phyloP scores from a whole-genome alignment of 2,329 filamentous ascomycete species.

The Escovopsis sp. region DNA sequence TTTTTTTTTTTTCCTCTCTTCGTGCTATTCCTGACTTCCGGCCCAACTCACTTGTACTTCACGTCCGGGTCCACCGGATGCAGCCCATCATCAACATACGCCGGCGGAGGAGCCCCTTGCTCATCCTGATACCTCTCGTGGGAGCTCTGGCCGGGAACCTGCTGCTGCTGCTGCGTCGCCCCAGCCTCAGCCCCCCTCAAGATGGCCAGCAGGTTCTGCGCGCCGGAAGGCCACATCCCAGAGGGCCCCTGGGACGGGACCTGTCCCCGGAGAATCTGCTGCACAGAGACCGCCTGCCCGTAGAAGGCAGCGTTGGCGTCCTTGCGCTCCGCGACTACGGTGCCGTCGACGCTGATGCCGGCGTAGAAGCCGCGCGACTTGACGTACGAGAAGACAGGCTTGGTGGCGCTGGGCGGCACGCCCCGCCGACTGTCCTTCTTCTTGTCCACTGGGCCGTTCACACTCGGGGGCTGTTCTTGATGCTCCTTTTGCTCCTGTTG shows the following conservation, averaged over 20 bases:
- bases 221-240: constrained; percentile 20
- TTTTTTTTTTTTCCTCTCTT: no score
- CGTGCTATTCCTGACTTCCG: no score
- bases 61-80: constrained; percentile 1
- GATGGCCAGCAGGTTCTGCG: constrained; percentile 15
- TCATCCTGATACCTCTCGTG: background rate
- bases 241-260: constrained; percentile 13
- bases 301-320: constrained; percentile 85
- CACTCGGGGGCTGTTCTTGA: constrained; percentile 11
- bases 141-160: background rate
- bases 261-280: constrained; percentile 33
- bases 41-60: constrained; percentile 3
- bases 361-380: constrained; percentile 84
- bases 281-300: constrained; percentile 38
- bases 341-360: constrained; percentile 75
- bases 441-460: constrained; percentile 1
- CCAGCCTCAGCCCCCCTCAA: constrained; percentile 17
- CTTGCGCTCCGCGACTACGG: constrained; percentile 69
- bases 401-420: constrained; percentile 15
- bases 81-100: background rate
- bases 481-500: background rate
- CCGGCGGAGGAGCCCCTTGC: background rate
- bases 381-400: constrained; percentile 52
- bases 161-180: constrained; percentile 1
- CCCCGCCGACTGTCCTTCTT: constrained; percentile 17